Evolutionary conservation across 306 rosid genomes (phyloP).

Genomic region (Vigna radiata): DNA sequence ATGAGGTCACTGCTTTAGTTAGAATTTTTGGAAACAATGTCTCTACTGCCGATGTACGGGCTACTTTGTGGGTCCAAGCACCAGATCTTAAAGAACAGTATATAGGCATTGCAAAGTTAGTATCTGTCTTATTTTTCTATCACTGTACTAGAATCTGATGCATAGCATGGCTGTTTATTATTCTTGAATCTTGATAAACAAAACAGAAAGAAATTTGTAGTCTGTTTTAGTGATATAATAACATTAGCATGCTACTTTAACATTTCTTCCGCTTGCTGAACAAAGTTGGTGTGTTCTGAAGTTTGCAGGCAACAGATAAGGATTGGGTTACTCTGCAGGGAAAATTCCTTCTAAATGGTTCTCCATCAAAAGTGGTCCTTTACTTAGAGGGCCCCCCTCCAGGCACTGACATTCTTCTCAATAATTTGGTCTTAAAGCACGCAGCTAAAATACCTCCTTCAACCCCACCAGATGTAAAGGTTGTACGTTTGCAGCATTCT

Average conservation of each 20-base stretch:
- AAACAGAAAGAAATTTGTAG: slow-evolving; percentile 27
- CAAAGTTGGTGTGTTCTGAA: slow-evolving; percentile 51
- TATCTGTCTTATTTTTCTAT: slow-evolving; percentile 31
- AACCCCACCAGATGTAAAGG: slow-evolving; percentile 70
- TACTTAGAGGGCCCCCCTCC: slow-evolving; percentile 92
- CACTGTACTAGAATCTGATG: neutral
- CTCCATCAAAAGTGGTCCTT: slow-evolving; percentile 80
- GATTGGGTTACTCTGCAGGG: slow-evolving; percentile 89
- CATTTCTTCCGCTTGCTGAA: slow-evolving; percentile 45
- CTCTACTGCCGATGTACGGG: slow-evolving; percentile 71
- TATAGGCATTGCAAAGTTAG: slow-evolving; percentile 89
- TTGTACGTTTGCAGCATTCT: slow-evolving; percentile 39
- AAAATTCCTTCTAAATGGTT: slow-evolving; percentile 88
- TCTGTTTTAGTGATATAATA: neutral
- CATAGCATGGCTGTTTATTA: neutral
- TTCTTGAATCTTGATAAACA: slow-evolving; percentile 36
- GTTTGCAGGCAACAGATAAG: slow-evolving; percentile 95
- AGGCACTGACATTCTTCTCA: slow-evolving; percentile 88
- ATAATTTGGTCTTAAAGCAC: slow-evolving; percentile 79
- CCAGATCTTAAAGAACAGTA: slow-evolving; percentile 88
- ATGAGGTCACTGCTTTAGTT: slow-evolving; percentile 76
- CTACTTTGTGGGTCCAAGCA: slow-evolving; percentile 89
- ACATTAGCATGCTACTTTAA: slow-evolving; percentile 20
- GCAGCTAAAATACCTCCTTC: slow-evolving; percentile 84
- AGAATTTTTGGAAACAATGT: slow-evolving; percentile 87